phyloP scores from a whole-genome alignment of 768 basidiomycete species.

The Hemileccinum rubropunctum region DNA sequence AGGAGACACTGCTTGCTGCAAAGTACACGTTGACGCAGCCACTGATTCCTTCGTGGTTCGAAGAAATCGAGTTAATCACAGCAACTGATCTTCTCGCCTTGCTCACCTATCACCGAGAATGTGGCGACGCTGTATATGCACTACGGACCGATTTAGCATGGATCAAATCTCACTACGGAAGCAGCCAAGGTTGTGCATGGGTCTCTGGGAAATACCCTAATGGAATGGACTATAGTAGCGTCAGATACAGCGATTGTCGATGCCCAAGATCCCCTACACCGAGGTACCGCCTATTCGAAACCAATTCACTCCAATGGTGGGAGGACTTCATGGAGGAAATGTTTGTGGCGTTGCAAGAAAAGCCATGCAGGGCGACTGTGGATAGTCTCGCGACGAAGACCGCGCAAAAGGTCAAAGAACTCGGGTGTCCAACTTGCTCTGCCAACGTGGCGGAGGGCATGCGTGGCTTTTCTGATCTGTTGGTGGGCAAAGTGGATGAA shows the following conservation, averaged over 20 bases:
- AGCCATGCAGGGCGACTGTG: slow-evolving; percentile 14
- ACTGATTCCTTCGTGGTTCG: slow-evolving; percentile 20
- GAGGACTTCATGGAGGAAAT: slow-evolving; percentile 15
- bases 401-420: background rate
- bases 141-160: slow-evolving; percentile 8
- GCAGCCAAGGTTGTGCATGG: slow-evolving; percentile 2
- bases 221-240: background rate
- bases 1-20: slow-evolving; percentile 28
- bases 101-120: slow-evolving; percentile 19
- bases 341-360: slow-evolving; percentile 14
- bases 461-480: slow-evolving; percentile 13
- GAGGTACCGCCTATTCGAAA: background rate
- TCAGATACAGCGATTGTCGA: background rate
- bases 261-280: background rate
- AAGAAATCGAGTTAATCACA: slow-evolving; percentile 29
- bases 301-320: slow-evolving; percentile 19
- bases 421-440: slow-evolving; percentile 3
- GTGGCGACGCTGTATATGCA: slow-evolving; percentile 8
- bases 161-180: slow-evolving; percentile 17
- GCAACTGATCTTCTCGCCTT: slow-evolving; percentile 25
- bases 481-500: slow-evolving; percentile 10
- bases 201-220: background rate
- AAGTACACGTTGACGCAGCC: slow-evolving; percentile 28
- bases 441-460: slow-evolving; percentile 3
- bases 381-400: background rate